These are phyloP conservation scores for Alternaria gaisen DNA, from an alignment of 2,329 filamentous ascomycete species.

Conservation along the genomic window DNA sequence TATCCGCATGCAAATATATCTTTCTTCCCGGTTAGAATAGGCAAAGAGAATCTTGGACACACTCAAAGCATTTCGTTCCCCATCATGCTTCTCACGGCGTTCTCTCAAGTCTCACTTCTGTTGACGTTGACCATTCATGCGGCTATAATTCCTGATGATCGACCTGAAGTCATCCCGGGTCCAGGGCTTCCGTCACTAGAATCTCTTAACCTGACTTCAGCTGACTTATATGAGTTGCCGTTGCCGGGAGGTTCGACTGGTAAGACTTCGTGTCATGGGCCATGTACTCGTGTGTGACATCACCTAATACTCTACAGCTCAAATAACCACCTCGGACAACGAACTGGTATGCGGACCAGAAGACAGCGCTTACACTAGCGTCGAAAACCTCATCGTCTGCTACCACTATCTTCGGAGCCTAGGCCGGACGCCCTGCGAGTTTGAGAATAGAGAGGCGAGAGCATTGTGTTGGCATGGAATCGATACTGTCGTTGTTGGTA, in stretches of 20 bases:
- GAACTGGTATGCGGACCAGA: constrained; percentile 14
- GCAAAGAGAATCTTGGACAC: background rate
- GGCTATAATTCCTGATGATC: background rate
- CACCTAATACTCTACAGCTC: background rate
- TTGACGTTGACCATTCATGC: background rate
- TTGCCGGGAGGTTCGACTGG: background rate
- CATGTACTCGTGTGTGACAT: background rate
- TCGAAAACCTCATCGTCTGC: constrained; percentile 22
- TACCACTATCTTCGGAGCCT: constrained; percentile 21
- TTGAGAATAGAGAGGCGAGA: constrained; percentile 5
- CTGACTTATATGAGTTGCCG: constrained; percentile 9
- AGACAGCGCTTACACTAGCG: constrained; percentile 17
- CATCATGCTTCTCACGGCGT: background rate
- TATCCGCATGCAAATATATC: background rate
- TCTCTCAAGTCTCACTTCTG: background rate
- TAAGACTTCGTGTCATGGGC: background rate
- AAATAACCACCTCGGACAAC: background rate
- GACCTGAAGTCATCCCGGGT: background rate
- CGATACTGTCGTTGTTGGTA: background rate
- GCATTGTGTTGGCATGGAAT: constrained; percentile 1
- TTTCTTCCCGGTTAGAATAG: background rate
- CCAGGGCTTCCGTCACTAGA: constrained; percentile 14
- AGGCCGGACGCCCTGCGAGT: constrained; percentile 9
- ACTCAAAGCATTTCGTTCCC: background rate
- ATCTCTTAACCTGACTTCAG: constrained; percentile 16